These are phyloP conservation scores for Microdochium trichocladiopsis DNA, from an alignment of 2,329 filamentous ascomycete genomes.

Conservation along the genomic window DNA sequence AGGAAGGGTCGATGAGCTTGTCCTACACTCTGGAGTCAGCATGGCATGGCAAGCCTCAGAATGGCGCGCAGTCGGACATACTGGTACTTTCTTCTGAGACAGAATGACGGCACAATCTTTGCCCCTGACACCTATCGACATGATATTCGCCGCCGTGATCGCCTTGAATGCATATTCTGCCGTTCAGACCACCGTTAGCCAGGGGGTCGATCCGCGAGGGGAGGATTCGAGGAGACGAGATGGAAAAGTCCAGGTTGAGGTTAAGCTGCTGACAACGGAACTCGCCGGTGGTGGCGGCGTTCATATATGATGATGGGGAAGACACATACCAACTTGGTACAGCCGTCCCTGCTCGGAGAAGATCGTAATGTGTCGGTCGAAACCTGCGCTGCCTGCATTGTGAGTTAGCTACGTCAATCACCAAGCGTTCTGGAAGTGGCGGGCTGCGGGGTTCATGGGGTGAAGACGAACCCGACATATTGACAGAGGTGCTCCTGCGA, in stretches of 20 bases:
- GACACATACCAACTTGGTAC: conserved; percentile 93
- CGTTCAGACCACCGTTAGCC: neutral
- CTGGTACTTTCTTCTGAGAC: conserved; percentile 98
- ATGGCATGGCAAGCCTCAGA: conserved; percentile 4
- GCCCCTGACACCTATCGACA: conserved; percentile 89
- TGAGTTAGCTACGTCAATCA: conserved; percentile 14
- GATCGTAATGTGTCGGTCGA: conserved; percentile 99
- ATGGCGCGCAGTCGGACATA: conserved; percentile 43
- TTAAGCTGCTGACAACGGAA: no score
- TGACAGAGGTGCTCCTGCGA: neutral
- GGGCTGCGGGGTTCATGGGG: conserved; percentile 1
- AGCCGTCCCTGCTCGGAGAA: conserved; percentile 97
- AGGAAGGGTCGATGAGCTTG: conserved; percentile 96
- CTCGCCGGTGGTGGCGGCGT: neutral
- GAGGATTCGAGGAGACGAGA: conserved; percentile 1
- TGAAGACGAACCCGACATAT: neutral
- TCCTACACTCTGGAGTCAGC: conserved; percentile 54
- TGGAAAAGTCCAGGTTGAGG: no score
- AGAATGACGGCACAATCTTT: conserved; percentile 96
- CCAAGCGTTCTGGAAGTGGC: conserved; percentile 7
- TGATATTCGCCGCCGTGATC: conserved; percentile 98
- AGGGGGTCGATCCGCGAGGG: neutral
- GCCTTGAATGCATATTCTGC: conserved; percentile 99
- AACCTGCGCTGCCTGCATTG: conserved; percentile 69
- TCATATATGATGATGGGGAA: neutral